Conservation (phyloP, 2,329 filamentous ascomycete species). For the Trichoderma citrinoviride region DNA sequence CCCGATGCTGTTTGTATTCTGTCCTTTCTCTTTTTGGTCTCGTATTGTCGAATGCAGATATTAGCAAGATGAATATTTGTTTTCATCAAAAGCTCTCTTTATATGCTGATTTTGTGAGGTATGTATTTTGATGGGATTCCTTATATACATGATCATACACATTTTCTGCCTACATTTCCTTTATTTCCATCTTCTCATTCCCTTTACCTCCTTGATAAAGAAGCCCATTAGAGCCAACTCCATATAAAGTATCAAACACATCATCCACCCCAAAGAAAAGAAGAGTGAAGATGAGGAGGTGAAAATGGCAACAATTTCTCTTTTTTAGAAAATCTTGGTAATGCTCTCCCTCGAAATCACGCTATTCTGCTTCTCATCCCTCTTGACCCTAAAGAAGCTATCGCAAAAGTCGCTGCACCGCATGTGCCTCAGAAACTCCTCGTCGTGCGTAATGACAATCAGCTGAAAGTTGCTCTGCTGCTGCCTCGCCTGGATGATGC, state of each 20-base stretch:
- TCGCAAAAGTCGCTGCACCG: constrained; percentile 91
- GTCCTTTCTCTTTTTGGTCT: neutral
- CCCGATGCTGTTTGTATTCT: constrained; percentile 30
- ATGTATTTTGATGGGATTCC: neutral
- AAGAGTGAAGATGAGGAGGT: neutral
- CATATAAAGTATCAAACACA: neutral
- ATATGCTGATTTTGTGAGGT: neutral
- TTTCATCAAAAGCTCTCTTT: constrained; percentile 2
- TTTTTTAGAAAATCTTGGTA: constrained; percentile 42
- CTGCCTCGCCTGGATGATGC: constrained; percentile 80
- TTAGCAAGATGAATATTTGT: constrained; percentile 17
- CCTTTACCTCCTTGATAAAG: too few relatives aligned
- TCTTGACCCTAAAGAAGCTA: constrained; percentile 81
- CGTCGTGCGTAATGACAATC: constrained; percentile 98
- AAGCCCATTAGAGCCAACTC: neutral
- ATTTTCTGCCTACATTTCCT: neutral
- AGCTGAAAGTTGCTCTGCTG: constrained; percentile 95
- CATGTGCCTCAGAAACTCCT: constrained; percentile 93
- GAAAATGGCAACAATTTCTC: neutral
- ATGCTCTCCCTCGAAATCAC: constrained; percentile 72
- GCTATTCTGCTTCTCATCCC: constrained; percentile 83
- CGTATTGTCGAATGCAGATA: neutral
- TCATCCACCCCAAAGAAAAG: neutral
- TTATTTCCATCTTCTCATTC: too few relatives aligned
- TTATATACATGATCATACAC: neutral